phyloP scores from a whole-genome alignment of 495 filamentous ascomycete species.

The Tirmania nivea region DNA sequence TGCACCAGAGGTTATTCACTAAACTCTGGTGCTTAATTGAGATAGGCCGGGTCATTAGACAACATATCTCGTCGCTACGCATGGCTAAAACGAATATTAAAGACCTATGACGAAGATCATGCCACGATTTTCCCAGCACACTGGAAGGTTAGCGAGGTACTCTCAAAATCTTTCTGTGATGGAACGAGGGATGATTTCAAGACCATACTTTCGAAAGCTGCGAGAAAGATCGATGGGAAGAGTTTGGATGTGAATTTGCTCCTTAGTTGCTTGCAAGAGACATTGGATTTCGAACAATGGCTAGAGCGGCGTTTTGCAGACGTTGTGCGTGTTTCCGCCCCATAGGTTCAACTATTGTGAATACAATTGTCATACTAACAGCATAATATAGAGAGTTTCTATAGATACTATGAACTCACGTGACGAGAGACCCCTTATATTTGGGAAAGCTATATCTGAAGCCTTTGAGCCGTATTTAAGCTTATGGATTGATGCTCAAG shows the following conservation, averaged over 20 bases:
- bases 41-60: slow-evolving; percentile 64
- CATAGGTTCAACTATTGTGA: neutral
- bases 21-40: neutral
- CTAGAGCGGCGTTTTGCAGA: slow-evolving; percentile 65
- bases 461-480: slow-evolving; percentile 95
- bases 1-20: too few relatives aligned
- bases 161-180: slow-evolving; percentile 88
- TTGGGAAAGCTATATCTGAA: slow-evolving; percentile 83
- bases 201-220: slow-evolving; percentile 68
- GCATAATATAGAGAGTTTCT: slow-evolving; percentile 36
- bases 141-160: slow-evolving; percentile 76
- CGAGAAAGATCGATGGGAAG: slow-evolving; percentile 53
- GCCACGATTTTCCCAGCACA: slow-evolving; percentile 63
- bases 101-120: slow-evolving; percentile 91
- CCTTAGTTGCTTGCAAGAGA: slow-evolving; percentile 84
- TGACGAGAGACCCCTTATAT: slow-evolving; percentile 54
- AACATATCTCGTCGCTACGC: slow-evolving; percentile 89
- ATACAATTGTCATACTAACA: slow-evolving; percentile 1
- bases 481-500: slow-evolving; percentile 91
- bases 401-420: slow-evolving; percentile 75
- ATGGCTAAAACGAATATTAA: slow-evolving; percentile 90
- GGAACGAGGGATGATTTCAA: slow-evolving; percentile 90
- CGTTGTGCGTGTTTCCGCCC: slow-evolving; percentile 25
- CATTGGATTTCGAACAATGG: slow-evolving; percentile 86
- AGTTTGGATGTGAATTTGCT: slow-evolving; percentile 80